phyloP scores from a whole-genome alignment of 768 basidiomycete genomes.

The Boletus tomentosulus region DNA sequence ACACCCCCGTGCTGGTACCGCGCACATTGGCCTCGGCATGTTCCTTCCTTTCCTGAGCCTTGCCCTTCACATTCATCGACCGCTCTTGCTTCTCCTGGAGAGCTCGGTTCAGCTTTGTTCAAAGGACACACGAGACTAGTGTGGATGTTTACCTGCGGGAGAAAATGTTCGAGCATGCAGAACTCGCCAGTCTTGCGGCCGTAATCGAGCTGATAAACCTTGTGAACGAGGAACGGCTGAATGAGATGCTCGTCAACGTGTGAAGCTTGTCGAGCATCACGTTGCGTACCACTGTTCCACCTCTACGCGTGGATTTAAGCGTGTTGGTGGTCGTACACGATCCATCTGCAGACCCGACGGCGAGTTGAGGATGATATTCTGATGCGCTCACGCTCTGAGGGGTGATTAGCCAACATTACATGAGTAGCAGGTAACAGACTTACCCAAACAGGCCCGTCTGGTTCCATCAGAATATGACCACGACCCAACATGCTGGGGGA shows the following conservation, averaged over 20 bases:
- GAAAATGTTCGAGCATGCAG: conserved; percentile 84
- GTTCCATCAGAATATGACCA: conserved; percentile 68
- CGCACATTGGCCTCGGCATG: conserved; percentile 12
- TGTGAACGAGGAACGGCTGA: conserved; percentile 74
- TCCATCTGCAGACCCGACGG: conserved; percentile 81
- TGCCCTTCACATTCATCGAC: conserved; percentile 32
- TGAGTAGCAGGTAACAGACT: conserved; percentile 18
- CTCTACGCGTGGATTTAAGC: conserved; percentile 61
- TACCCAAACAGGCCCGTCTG: conserved; percentile 83
- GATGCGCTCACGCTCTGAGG: conserved; percentile 66
- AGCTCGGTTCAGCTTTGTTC: background rate
- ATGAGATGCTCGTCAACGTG: background rate
- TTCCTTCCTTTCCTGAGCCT: conserved; percentile 16
- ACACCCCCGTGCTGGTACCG: conserved; percentile 55
- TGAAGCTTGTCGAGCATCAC: background rate
- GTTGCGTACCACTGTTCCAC: conserved; percentile 62
- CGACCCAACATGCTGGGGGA: conserved; percentile 71
- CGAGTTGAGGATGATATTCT: conserved; percentile 84
- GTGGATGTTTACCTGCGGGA: conserved; percentile 54
- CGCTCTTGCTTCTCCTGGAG: conserved; percentile 46
- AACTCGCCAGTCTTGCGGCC: conserved; percentile 69
- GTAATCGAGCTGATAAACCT: conserved; percentile 85
- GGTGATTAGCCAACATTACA: background rate
- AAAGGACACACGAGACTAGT: too few species aligned
- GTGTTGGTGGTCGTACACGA: conserved; percentile 70